Conservation (phyloP, 257 asterid species). For the Nicotiana sylvestris region DNA sequence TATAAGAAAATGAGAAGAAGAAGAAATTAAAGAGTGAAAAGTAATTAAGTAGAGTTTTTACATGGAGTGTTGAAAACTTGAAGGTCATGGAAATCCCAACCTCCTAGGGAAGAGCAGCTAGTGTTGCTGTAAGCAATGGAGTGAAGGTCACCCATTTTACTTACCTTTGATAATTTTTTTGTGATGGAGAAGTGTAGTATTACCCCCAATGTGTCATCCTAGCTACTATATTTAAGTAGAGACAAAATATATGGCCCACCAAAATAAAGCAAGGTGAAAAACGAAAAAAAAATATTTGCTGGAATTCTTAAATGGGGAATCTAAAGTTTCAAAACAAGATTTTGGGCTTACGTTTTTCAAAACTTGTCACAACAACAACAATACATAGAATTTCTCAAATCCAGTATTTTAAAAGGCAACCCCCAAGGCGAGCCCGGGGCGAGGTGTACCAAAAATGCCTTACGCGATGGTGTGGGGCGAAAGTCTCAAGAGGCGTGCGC, state of each 20-base stretch:
- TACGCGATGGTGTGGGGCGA: too few species aligned
- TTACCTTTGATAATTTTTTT: neutral
- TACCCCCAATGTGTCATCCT: neutral
- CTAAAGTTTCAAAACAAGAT: neutral
- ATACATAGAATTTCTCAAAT: too few species aligned
- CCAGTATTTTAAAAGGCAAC: too few species aligned
- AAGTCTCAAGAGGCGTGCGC: too few species aligned
- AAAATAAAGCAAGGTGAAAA: neutral
- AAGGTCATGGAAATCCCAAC: conserved; percentile 41
- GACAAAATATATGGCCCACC: neutral
- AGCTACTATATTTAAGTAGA: conserved; percentile 11
- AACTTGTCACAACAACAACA: neutral
- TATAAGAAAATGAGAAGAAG: too few species aligned
- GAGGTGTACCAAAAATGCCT: too few species aligned
- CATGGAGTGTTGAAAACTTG: conserved; percentile 66
- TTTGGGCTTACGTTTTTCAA: neutral
- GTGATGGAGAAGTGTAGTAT: neutral
- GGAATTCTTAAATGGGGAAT: neutral
- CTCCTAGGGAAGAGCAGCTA: conserved; percentile 28
- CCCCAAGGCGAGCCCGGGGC: too few species aligned
- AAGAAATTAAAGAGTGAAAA: neutral
- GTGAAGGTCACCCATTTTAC: conserved; percentile 45
- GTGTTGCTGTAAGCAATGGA: conserved; percentile 40
- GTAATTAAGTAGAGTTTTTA: neutral
- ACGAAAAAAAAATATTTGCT: neutral